phyloP scores from a whole-genome alignment of 2,329 filamentous ascomycete species.

The Alternaria consortialis region DNA sequence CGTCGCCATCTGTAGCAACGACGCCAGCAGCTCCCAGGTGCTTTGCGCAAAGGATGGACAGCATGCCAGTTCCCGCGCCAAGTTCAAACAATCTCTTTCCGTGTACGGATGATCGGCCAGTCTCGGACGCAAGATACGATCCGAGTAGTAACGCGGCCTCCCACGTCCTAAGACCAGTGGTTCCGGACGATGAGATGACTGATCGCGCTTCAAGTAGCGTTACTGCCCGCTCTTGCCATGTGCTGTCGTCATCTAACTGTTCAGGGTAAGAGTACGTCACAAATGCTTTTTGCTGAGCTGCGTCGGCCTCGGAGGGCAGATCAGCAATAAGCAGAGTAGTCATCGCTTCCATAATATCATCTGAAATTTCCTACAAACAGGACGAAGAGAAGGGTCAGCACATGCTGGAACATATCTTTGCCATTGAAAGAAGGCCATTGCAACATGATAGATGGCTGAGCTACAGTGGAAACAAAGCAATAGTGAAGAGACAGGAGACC shows the following conservation, averaged over 20 bases:
- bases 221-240: constrained; percentile 53
- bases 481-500: constrained; percentile 52
- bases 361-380: constrained; percentile 76
- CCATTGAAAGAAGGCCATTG: background rate
- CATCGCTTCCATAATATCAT: constrained; percentile 77
- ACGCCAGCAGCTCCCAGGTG: constrained; percentile 67
- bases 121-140: constrained; percentile 65
- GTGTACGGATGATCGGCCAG: constrained; percentile 58
- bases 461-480: constrained; percentile 8
- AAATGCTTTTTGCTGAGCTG: constrained; percentile 76
- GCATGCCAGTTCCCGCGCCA: constrained; percentile 78
- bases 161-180: constrained; percentile 82
- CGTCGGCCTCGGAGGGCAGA: constrained; percentile 69
- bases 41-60: constrained; percentile 77
- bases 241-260: constrained; percentile 24
- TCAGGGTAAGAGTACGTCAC: constrained; percentile 71
- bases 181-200: constrained; percentile 74
- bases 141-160: constrained; percentile 80
- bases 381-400: constrained; percentile 35
- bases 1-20: constrained; percentile 77
- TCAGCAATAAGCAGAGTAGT: constrained; percentile 70
- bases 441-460: constrained; percentile 1
- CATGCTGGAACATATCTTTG: constrained; percentile 8
- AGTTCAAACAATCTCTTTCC: constrained; percentile 73
- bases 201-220: constrained; percentile 74